Percentiles rank a stretch among this genome's conserved stretches.
These are phyloP conservation scores for Boletus pseudo-olivaceus DNA, from an alignment of 768 basidiomycete genomes.

Conservation along the genomic window DNA sequence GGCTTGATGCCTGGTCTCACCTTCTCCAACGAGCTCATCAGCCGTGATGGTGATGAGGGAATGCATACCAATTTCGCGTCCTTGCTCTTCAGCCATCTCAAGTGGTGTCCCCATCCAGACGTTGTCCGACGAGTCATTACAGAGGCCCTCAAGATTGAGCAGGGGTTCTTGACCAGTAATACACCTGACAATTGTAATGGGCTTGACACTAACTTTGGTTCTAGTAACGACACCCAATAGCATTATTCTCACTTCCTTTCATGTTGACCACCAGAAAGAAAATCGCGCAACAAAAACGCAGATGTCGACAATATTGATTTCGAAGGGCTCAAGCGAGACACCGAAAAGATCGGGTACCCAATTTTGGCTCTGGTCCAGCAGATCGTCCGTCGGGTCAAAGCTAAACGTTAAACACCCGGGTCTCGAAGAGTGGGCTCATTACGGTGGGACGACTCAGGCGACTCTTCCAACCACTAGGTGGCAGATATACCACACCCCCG, in stretches of 20 bases:
- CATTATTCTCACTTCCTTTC: too few species aligned
- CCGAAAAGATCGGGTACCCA: slow-evolving; percentile 43
- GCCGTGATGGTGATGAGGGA: slow-evolving; percentile 93
- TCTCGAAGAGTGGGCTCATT: slow-evolving; percentile 46
- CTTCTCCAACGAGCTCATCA: slow-evolving; percentile 96
- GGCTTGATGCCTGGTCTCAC: slow-evolving; percentile 97
- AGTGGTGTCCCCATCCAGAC: slow-evolving; percentile 76
- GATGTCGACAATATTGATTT: slow-evolving; percentile 36
- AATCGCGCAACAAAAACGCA: too few species aligned
- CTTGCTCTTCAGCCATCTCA: slow-evolving; percentile 79
- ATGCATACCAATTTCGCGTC: slow-evolving; percentile 97
- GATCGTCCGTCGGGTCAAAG: slow-evolving; percentile 37
- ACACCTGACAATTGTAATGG: neutral
- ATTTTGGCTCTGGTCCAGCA: slow-evolving; percentile 44
- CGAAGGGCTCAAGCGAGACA: slow-evolving; percentile 37
- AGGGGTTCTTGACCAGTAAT: slow-evolving; percentile 78
- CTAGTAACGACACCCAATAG: too few species aligned
- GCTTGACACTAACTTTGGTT: neutral
- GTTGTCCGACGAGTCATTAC: slow-evolving; percentile 67
- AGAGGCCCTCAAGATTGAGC: slow-evolving; percentile 83
- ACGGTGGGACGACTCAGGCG: slow-evolving; percentile 49
- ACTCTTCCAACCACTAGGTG: neutral
- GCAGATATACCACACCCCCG: too few species aligned
- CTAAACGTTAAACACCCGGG: too few species aligned
- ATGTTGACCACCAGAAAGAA: too few species aligned